phyloP scores from a whole-genome alignment of 495 filamentous ascomycete species.

The Daldinia concentrica region DNA sequence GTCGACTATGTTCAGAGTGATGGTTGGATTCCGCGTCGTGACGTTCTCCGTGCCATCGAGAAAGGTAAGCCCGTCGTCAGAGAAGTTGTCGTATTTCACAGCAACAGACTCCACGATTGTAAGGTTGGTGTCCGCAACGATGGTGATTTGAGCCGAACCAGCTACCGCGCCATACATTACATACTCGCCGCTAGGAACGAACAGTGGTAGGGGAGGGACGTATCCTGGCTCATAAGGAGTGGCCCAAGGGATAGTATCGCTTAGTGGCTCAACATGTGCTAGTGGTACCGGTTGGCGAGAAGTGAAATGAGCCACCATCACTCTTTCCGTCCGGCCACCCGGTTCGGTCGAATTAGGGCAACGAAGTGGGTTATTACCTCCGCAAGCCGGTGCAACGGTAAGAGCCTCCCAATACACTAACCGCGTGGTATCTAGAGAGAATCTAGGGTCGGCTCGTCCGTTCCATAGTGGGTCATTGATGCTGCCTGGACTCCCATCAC shows the following conservation, averaged over 20 bases:
- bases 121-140: background rate
- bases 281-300: background rate
- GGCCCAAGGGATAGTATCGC: background rate
- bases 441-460: conserved; percentile 41
- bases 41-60: background rate
- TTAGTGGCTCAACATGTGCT: background rate
- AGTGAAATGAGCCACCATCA: background rate
- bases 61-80: background rate
- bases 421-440: conserved; percentile 37
- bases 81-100: background rate
- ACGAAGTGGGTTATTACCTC: background rate
- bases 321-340: background rate
- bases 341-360: background rate
- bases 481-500: conserved; percentile 38
- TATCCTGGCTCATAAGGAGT: background rate
- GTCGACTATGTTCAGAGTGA: background rate
- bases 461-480: conserved; percentile 47
- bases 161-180: background rate
- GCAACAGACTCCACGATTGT: background rate
- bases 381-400: conserved; percentile 6
- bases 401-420: conserved; percentile 39
- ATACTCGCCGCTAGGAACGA: background rate
- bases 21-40: background rate
- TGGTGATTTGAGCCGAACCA: background rate
- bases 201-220: background rate